Conservation (phyloP, 257 asterid genomes). For the Capsicum chinense region DNA sequence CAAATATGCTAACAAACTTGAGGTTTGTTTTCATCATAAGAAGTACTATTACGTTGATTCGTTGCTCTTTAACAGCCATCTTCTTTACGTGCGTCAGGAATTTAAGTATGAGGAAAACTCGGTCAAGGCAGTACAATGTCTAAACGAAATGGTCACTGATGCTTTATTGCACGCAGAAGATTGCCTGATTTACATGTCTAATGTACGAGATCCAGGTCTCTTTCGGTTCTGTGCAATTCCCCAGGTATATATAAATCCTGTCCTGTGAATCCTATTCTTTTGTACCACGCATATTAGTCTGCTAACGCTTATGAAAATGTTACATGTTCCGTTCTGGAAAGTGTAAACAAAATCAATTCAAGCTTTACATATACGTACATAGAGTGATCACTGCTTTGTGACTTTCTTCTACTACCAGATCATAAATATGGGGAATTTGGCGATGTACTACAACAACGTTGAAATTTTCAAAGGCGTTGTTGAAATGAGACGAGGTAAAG, state of each 20-base stretch:
- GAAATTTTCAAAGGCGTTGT: constrained; percentile 90
- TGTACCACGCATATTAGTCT: neutral
- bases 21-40: constrained; percentile 49
- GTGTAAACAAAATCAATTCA: no score
- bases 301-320: neutral
- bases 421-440: constrained; percentile 93
- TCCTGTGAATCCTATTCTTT: neutral
- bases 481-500: constrained; percentile 90
- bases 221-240: constrained; percentile 97
- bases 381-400: rapidly evolving
- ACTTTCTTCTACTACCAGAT: constrained; percentile 49
- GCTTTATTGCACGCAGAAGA: constrained; percentile 79
- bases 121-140: constrained; percentile 87
- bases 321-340: neutral
- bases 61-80: constrained; percentile 5
- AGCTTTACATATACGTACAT: neutral
- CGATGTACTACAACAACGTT: constrained; percentile 85
- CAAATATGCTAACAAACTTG: constrained; percentile 86
- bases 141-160: constrained; percentile 94
- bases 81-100: constrained; percentile 55
- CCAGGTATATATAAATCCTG: constrained; percentile 45
- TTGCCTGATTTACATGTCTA: constrained; percentile 69
- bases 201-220: constrained; percentile 74
- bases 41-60: neutral
- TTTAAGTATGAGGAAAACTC: constrained; percentile 80